Evolutionary conservation across 495 filamentous ascomycete species (phyloP), one percentile per base, ranked within the genome.

Genomic region (Cairneyella variabilis): DNA sequence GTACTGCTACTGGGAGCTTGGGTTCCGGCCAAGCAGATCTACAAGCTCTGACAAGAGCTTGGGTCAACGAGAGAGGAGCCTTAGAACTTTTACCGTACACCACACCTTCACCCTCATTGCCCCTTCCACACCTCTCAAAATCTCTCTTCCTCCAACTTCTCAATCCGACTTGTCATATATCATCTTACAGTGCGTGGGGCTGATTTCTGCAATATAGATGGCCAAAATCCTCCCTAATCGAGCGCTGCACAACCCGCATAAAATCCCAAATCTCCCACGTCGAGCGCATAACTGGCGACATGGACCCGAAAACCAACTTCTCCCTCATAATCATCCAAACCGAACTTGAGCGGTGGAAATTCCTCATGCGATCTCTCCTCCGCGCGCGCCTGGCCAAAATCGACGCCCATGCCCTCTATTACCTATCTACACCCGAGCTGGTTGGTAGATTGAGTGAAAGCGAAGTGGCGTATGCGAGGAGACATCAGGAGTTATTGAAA

Each of bases 311-410:
- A 61, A 83, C 88, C 51, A 96, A 95, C 68, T 95, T 98, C 66
- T 81, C 78, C 57, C 85, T 97, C 59, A 95, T 97, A 41, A 85
- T 98, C 56, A 83, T 97, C 51, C 93, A 98, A 74, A 97, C 95
- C 22, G 93, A 98, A 74, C 83, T 97, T 44, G 88, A 96, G 67
- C 76, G 93, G 34, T 92, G 86, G 68, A 95, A 95, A 73, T 97
- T 86, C 64, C 75, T 97, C 30, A 76, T 97, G 30, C 83, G 93
- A 52, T 86, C 83, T n/a, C 85, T 89, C 54, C 75, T 97, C 37
- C 79, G 93, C 42, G 80, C 86, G n/a, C 76, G 93, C 25, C 83
- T 98, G 36, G 78, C 89, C 17, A 98, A 98, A 78, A 89, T 90
- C 62, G 84, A 90, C 64, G 78, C 77, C 36, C 80, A 87, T 67